A percentile compares a stretch with the other conserved stretches of the same genome.
Conservation (phyloP, 768 basidiomycete species). For the Sarcomyxa edulis region DNA sequence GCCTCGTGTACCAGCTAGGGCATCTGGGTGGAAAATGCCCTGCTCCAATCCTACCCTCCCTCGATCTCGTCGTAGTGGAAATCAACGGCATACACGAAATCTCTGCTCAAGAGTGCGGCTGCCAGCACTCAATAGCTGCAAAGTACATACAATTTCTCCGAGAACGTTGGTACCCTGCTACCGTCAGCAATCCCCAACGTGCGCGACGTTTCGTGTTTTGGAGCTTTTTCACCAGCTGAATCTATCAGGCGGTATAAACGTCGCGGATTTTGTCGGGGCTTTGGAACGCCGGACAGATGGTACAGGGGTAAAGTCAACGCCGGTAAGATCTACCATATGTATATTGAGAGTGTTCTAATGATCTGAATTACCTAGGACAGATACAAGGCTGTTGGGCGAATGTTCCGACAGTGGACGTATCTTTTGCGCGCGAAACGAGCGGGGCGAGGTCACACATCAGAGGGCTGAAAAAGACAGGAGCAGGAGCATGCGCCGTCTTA, state of each 20-base stretch:
- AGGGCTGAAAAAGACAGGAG: slow-evolving; percentile 8
- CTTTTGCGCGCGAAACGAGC: too few species aligned
- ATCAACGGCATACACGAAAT: slow-evolving; percentile 23
- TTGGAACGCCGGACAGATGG: slow-evolving; percentile 12
- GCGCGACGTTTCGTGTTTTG: too few species aligned
- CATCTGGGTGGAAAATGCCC: neutral
- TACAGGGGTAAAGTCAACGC: slow-evolving; percentile 13
- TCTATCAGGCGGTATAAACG: slow-evolving; percentile 20
- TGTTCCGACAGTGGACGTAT: too few species aligned
- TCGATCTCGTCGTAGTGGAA: slow-evolving; percentile 24
- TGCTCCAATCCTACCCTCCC: neutral
- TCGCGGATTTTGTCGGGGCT: slow-evolving; percentile 20
- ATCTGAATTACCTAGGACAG: slow-evolving; percentile 12
- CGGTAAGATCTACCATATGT: slow-evolving; percentile 1
- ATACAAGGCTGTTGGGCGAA: too few species aligned
- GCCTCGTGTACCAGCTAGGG: neutral
- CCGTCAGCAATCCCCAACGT: too few species aligned
- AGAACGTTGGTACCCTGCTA: too few species aligned
- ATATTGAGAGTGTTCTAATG: neutral
- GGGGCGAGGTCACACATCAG: slow-evolving; percentile 15
- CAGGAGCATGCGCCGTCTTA: slow-evolving; percentile 15
- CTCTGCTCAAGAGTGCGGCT: too few species aligned
- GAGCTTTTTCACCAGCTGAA: slow-evolving; percentile 17
- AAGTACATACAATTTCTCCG: too few species aligned
- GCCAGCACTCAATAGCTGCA: slow-evolving; percentile 6